Base-by-base conservation (phyloP, 2,329 filamentous ascomycete species). In the Aspergillus sp. region DNA sequence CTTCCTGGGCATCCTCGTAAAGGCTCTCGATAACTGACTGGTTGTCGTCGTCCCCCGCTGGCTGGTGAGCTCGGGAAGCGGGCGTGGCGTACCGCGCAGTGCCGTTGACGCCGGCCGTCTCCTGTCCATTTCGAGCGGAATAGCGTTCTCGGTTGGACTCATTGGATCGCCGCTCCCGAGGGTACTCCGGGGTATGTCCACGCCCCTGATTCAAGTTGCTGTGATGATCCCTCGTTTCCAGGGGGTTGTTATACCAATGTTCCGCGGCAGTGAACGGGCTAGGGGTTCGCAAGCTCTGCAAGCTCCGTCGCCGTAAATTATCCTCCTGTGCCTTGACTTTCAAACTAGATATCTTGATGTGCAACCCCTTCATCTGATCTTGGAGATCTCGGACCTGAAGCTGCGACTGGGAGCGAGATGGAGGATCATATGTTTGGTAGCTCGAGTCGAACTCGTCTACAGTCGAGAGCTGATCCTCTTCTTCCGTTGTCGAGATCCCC, bases 331-430 rank as follows among this genome's bases (percentile, higher is more conserved):
- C 90, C 67, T 91, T 88, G 63, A 92, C 87, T 67, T 90, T 89
- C 47, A 96, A 76, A 16, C 82, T 89, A 1, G 91, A 93, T 39
- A 96, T 92, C 69, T 92, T 91, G 60, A 90, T 91, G 71, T 92
- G 93, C 51, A 96, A 81, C 55, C 90, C 91, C 57, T 90, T 87
- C 85, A 96, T 91, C 72, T 96, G 92, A 65, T 92, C 89, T 61
- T 91, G 91, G 49, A 96, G 80, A 69, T 87, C 85, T 9, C 88
- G 86, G 70, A 91, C 86, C 69, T 90, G 88, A 14, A 88, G 83
- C n/a, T 87, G 87, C 0, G 91, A 94, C 14, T 87, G 82, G 2
- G 90, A 88, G 18, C 90, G 84, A 26, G 84, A 84, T 9, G 89
- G 75, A 1, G 81, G 82, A 49, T 80, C 73, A 29, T 69, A 64